Evolutionary conservation across 1,284 basidiomycete genomes (phyloP), one percentile per base, ranked within the genome.

Genomic region (Anthracocystis setariae): DNA sequence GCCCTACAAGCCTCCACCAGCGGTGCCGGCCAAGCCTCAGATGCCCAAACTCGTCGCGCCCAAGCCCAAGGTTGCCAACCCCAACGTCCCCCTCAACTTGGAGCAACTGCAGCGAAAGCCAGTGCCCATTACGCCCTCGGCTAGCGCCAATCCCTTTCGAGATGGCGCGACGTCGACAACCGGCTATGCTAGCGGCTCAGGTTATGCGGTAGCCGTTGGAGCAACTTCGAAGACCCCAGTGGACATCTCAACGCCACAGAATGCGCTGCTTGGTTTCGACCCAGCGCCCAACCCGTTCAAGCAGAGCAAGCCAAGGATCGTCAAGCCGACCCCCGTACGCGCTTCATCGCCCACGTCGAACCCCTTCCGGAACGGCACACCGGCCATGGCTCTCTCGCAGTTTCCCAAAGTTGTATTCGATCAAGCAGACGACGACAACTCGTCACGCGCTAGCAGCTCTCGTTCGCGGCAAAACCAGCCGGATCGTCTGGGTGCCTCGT

Each of bases 261-360:
- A 43, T 27, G 64, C 66, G 17, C 57, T 80, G 23, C 62, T 67
- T 13, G 78, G 78, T 37, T 80, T 80, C 49, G 76, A 80, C 29
- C 78, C 78, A 3, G 74, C 74, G 13, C 73, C 75, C 7, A 77
- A 79, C 18, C 75, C 77, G 21, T 78, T 80, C 68, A 80, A 78
- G 59, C 75, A 78, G 65, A 71, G 54, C 58, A 77, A 78, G 49
- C 78, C 78, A 1, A 66, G 78, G n/a, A 59, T 79, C 23, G 77
- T 80, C 51, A 68, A 68, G 46, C 78, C 78, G 1, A 79, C 77
- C 1, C 78, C 78, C 8, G 75, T 80, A 15, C 73, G 73, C n/a
- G 69, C 70, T n/a, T 72, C 73, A 17, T 68, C 69, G 29, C 69
- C 73, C 21, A 62, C 73, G 0, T 75, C 73, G 18, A 72, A 75